Conservation (phyloP, 768 basidiomycete genomes). For the Kwoniella botswanensis region DNA sequence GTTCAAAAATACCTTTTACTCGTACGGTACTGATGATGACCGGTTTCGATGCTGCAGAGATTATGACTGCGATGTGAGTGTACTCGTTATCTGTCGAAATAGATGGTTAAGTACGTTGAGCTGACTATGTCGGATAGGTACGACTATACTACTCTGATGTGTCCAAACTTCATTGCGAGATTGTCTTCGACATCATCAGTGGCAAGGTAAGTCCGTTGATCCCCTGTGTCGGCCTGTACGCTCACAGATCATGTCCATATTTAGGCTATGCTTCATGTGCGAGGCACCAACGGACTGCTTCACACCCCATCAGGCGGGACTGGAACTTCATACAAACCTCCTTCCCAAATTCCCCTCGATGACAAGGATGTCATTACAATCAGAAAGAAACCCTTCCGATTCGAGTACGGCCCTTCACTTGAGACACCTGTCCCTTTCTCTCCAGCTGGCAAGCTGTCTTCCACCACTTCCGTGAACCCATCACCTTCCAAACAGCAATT, state of each 20-base stretch:
- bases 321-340: slow-evolving; percentile 30
- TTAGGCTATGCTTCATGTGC: slow-evolving; percentile 45
- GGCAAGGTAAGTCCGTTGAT: slow-evolving; percentile 34
- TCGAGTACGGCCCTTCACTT: slow-evolving; percentile 45
- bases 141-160: slow-evolving; percentile 55
- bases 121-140: slow-evolving; percentile 33
- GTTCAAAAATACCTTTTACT: background rate
- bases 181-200: slow-evolving; percentile 47
- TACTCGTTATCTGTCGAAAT: background rate
- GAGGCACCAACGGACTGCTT: slow-evolving; percentile 46
- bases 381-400: slow-evolving; percentile 53
- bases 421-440: slow-evolving; percentile 4
- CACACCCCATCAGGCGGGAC: slow-evolving; percentile 27
- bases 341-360: slow-evolving; percentile 28
- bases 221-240: background rate
- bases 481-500: slow-evolving; percentile 15
- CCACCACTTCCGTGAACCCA: background rate
- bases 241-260: background rate
- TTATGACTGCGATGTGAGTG: slow-evolving; percentile 45
- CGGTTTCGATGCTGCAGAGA: slow-evolving; percentile 26
- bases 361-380: slow-evolving; percentile 51
- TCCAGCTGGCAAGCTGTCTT: slow-evolving; percentile 18
- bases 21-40: background rate
- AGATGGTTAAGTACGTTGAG: background rate
- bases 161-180: slow-evolving; percentile 53